A percentile compares a stretch with the other conserved stretches of the same genome.
phyloP scores from a whole-genome alignment of 2,329 filamentous ascomycete species.

The Trichoderma sp. region DNA sequence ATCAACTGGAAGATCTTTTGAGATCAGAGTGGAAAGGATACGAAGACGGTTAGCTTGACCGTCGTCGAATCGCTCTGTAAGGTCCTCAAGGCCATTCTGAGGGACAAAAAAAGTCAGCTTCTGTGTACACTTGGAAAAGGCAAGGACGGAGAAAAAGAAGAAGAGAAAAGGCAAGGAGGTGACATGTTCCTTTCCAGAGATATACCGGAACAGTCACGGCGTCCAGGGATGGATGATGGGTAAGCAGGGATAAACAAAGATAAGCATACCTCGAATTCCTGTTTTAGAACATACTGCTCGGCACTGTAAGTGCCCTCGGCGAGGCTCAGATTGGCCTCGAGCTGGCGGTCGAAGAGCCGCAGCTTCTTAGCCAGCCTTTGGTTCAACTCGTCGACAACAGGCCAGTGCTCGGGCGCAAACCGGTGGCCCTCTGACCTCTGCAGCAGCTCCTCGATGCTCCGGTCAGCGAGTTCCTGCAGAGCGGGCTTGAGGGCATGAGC shows the following conservation, averaged over 20 bases:
- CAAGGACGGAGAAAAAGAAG: background rate
- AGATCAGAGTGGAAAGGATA: conserved; percentile 47
- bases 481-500: conserved; percentile 64
- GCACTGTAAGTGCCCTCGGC: conserved; percentile 43
- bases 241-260: conserved; percentile 27
- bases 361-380: conserved; percentile 37
- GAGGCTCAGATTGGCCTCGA: conserved; percentile 39
- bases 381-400: conserved; percentile 53
- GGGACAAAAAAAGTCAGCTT: conserved; percentile 25
- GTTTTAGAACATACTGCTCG: conserved; percentile 39
- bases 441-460: conserved; percentile 59
- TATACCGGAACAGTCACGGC: background rate
- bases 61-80: conserved; percentile 47
- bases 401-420: conserved; percentile 54
- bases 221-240: background rate
- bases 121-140: conserved; percentile 15
- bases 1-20: conserved; percentile 50
- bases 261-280: conserved; percentile 44
- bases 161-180: background rate
- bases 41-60: conserved; percentile 50
- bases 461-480: conserved; percentile 65
- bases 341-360: conserved; percentile 37
- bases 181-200: conserved; percentile 1
- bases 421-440: conserved; percentile 56
- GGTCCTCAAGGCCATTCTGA: conserved; percentile 44